Evolutionary conservation across 768 basidiomycete genomes (phyloP).

Genomic region (Psilocybe subaeruginosa): DNA sequence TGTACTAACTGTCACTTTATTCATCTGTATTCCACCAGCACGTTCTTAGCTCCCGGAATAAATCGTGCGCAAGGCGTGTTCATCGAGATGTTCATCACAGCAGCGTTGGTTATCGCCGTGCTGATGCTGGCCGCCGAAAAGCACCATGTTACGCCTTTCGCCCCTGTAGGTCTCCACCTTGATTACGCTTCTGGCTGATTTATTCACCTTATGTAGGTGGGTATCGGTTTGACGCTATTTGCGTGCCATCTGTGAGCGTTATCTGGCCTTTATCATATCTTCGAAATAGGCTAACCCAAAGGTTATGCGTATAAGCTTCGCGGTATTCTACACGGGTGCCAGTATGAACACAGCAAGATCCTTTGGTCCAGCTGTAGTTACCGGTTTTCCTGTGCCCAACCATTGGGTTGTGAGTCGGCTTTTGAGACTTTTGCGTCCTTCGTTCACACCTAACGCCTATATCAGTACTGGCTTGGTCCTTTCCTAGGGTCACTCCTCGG

Average conservation of each 20-base stretch:
- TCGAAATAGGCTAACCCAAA: neutral
- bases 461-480: constrained; percentile 74
- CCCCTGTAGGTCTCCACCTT: constrained; percentile 46
- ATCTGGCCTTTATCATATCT: neutral
- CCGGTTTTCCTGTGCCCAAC: constrained; percentile 51
- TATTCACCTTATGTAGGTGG: constrained; percentile 40
- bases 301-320: constrained; percentile 44
- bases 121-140: constrained; percentile 78
- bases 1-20: neutral
- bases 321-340: constrained; percentile 65
- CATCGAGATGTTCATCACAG: constrained; percentile 74
- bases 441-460: constrained; percentile 1
- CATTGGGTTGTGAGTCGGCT: constrained; percentile 63
- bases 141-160: constrained; percentile 65
- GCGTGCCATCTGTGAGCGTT: constrained; percentile 57
- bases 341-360: constrained; percentile 71
- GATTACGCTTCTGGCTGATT: neutral
- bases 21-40: constrained; percentile 35
- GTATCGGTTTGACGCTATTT: constrained; percentile 69
- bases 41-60: constrained; percentile 44
- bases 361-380: constrained; percentile 70
- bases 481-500: constrained; percentile 66
- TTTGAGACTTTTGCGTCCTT: neutral
- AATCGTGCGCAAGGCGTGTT: constrained; percentile 64
- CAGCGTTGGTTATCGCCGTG: constrained; percentile 60